These are phyloP conservation scores for Ceriops tagal DNA, from an alignment of 345 rosid genomes.

Conservation along the genomic window DNA sequence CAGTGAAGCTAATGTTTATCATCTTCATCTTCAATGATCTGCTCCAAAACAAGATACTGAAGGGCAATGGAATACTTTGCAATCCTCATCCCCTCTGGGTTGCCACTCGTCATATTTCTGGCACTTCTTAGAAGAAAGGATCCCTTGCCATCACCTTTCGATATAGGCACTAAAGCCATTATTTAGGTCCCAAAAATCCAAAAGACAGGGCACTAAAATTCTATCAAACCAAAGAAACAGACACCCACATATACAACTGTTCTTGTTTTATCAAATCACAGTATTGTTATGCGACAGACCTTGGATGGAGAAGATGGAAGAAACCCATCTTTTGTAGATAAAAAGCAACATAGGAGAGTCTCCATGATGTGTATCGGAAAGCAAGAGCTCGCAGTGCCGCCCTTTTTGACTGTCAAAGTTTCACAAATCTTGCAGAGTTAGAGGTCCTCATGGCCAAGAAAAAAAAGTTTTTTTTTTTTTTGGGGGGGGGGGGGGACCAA, in stretches of 20 bases:
- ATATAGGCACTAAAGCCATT: neutral
- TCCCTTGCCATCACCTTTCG: slow-evolving; percentile 62
- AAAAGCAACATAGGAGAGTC: slow-evolving; percentile 64
- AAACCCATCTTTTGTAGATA: slow-evolving; percentile 76
- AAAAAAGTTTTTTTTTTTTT: too few relatives aligned
- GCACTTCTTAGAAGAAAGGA: slow-evolving; percentile 51
- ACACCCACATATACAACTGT: too few relatives aligned
- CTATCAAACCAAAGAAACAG: neutral
- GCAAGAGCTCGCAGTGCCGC: slow-evolving; percentile 41
- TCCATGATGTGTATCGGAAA: slow-evolving; percentile 70
- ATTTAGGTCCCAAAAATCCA: too few relatives aligned
- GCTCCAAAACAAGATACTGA: slow-evolving; percentile 40
- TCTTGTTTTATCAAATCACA: neutral
- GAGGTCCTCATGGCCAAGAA: too few relatives aligned
- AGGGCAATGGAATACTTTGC: slow-evolving; percentile 60
- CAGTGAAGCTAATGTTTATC: too few relatives aligned
- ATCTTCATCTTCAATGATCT: slow-evolving; percentile 30
- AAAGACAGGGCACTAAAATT: too few relatives aligned
- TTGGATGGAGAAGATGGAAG: slow-evolving; percentile 49
- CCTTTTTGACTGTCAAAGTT: slow-evolving; percentile 34
- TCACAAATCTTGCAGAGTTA: too few relatives aligned
- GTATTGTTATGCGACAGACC: slow-evolving; percentile 32
- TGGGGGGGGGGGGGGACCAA: too few relatives aligned
- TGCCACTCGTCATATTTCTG: slow-evolving; percentile 19
- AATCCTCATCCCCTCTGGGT: slow-evolving; percentile 17